Conservation (phyloP, 2,329 filamentous ascomycete genomes). For the Zasmidium citrigriseum region DNA sequence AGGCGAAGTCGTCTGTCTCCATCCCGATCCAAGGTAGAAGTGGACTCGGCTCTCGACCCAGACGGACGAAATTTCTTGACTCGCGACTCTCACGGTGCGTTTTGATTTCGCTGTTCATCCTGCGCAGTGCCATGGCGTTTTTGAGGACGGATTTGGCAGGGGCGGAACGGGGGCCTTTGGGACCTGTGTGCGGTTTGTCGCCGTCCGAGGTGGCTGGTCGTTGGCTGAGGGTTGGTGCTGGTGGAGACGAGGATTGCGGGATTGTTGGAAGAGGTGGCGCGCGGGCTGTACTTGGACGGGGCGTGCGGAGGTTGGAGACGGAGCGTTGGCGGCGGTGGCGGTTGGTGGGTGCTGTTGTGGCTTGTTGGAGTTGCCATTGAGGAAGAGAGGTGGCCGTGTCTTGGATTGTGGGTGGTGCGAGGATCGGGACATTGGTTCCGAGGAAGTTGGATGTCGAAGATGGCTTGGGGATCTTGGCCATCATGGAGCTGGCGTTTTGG, state of each 20-base stretch:
- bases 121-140: constrained; percentile 42
- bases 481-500: constrained; percentile 36
- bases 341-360: constrained; percentile 2
- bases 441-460: constrained; percentile 20
- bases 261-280: constrained; percentile 21
- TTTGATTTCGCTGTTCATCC: constrained; percentile 46
- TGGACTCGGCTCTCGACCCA: constrained; percentile 42
- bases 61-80: constrained; percentile 40
- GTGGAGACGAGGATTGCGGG: constrained; percentile 14
- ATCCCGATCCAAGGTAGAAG: constrained; percentile 31
- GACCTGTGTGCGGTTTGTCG: neutral
- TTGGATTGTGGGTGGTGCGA: constrained; percentile 23
- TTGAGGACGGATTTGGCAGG: constrained; percentile 41
- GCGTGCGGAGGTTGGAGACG: neutral
- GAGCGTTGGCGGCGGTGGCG: neutral
- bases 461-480: constrained; percentile 18
- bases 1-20: constrained; percentile 26
- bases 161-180: constrained; percentile 35
- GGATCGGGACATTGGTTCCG: constrained; percentile 26
- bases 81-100: constrained; percentile 16
- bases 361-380: constrained; percentile 12
- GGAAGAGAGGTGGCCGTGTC: constrained; percentile 12
- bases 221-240: neutral
- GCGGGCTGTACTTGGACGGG: constrained; percentile 5
- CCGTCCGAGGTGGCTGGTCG: constrained; percentile 3